These are phyloP conservation scores for Pythium phragmiticola DNA, from an alignment of 352 stramenopile genomes.

Conservation along the genomic window DNA sequence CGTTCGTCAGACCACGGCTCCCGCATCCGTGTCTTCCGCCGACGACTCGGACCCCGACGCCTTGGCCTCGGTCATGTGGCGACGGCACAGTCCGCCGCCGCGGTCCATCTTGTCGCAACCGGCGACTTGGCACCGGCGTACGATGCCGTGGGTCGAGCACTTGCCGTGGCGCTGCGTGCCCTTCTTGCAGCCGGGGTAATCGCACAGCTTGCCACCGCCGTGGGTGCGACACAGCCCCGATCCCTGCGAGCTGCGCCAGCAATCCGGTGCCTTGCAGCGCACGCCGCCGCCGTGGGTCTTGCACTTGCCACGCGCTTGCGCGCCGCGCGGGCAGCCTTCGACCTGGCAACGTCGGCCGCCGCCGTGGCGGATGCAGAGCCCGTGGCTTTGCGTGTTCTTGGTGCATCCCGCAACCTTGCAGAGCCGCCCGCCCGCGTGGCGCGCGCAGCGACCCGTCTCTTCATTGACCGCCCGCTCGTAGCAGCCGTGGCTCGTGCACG, in stretches of 20 bases:
- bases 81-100: constrained; percentile 45
- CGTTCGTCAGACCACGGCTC: too few species aligned
- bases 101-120: constrained; percentile 48
- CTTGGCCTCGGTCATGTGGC: constrained; percentile 32
- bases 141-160: constrained; percentile 49
- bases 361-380: constrained; percentile 36
- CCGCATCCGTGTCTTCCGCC: too few species aligned
- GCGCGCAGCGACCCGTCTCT: constrained; percentile 1
- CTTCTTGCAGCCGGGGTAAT: constrained; percentile 47
- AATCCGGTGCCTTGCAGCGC: constrained; percentile 43
- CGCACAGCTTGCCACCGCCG: constrained; percentile 52
- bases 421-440: constrained; percentile 10
- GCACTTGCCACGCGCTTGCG: constrained; percentile 45
- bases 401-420: constrained; percentile 32
- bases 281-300: constrained; percentile 48
- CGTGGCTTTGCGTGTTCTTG: constrained; percentile 39
- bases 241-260: constrained; percentile 42
- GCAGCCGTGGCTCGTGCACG: constrained; percentile 12
- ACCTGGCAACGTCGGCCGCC: constrained; percentile 38
- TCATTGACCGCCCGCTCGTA: not conserved
- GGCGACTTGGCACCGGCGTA: constrained; percentile 32
- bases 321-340: constrained; percentile 39
- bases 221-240: constrained; percentile 49
- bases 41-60: too few species aligned
- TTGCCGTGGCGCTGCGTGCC: constrained; percentile 47